These are phyloP conservation scores for Halenospora varia DNA, from an alignment of 495 filamentous ascomycete species.

Conservation along the genomic window DNA sequence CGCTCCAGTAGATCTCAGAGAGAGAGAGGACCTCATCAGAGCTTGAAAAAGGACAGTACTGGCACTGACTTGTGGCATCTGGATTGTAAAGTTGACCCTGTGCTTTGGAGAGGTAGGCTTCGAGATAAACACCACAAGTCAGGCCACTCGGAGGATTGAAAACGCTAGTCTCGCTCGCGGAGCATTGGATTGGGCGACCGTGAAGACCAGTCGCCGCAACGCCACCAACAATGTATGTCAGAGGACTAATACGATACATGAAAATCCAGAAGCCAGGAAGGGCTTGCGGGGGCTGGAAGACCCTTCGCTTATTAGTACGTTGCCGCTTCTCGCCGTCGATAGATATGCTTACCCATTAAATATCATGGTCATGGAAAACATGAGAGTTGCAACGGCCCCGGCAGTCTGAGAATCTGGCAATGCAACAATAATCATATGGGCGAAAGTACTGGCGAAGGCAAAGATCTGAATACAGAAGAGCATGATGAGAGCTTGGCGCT, in stretches of 20 bases:
- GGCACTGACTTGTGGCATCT: conserved; percentile 48
- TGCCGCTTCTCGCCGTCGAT: too few species aligned
- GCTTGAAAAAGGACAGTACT: conserved; percentile 52
- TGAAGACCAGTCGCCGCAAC: conserved; percentile 46
- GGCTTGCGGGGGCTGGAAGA: conserved; percentile 57
- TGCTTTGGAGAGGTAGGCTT: conserved; percentile 36
- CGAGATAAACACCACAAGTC: conserved; percentile 56
- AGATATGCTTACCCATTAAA: too few species aligned
- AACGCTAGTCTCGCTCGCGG: conserved; percentile 53
- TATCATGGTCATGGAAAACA: conserved; percentile 56
- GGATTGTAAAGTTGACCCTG: conserved; percentile 55
- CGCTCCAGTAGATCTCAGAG: conserved; percentile 45
- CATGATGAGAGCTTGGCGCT: conserved; percentile 45
- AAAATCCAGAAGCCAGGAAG: conserved; percentile 80
- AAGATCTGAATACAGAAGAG: conserved; percentile 59
- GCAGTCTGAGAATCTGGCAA: conserved; percentile 53
- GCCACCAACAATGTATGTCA: conserved; percentile 55
- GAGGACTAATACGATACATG: conserved; percentile 75
- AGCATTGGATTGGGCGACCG: conserved; percentile 47
- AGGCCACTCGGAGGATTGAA: conserved; percentile 49
- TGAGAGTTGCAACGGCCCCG: conserved; percentile 51
- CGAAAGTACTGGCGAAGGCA: conserved; percentile 67
- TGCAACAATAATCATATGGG: conserved; percentile 48
- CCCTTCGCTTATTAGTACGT: too few species aligned
- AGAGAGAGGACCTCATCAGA: conserved; percentile 64